phyloP scores from a whole-genome alignment of 345 rosid genomes.

The Citrus unshiu region DNA sequence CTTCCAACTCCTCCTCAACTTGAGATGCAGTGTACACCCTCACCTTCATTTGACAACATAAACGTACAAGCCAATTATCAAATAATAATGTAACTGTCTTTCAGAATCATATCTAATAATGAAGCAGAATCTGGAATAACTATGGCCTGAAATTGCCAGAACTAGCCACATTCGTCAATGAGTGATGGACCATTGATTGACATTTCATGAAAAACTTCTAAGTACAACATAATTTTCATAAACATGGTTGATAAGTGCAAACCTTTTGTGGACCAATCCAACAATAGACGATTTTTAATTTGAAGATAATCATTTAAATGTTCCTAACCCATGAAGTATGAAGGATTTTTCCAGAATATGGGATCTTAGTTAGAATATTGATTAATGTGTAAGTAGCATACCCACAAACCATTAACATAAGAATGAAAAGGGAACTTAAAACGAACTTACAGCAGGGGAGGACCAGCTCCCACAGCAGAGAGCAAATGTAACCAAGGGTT shows the following conservation, averaged over 20 bases:
- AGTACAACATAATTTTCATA: neutral
- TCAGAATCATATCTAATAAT: neutral
- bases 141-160: neutral
- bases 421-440: neutral
- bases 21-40: constrained; percentile 69
- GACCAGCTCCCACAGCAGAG: constrained; percentile 96
- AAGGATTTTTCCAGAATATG: neutral
- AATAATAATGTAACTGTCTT: neutral
- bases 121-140: neutral
- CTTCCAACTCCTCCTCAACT: constrained; percentile 80
- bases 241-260: too few relatives aligned
- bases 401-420: neutral
- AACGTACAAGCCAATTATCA: neutral
- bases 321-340: neutral
- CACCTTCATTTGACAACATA: constrained; percentile 41
- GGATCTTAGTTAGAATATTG: neutral
- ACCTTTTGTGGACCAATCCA: too few relatives aligned
- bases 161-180: neutral
- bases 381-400: neutral
- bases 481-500: constrained; percentile 82
- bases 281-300: neutral
- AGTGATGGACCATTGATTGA: neutral
- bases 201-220: neutral
- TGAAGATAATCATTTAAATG: neutral
- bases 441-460: constrained; percentile 78